These are phyloP conservation scores for Dillenia turbinata DNA, from an alignment of 164 flowering plant species.

Conservation along the genomic window DNA sequence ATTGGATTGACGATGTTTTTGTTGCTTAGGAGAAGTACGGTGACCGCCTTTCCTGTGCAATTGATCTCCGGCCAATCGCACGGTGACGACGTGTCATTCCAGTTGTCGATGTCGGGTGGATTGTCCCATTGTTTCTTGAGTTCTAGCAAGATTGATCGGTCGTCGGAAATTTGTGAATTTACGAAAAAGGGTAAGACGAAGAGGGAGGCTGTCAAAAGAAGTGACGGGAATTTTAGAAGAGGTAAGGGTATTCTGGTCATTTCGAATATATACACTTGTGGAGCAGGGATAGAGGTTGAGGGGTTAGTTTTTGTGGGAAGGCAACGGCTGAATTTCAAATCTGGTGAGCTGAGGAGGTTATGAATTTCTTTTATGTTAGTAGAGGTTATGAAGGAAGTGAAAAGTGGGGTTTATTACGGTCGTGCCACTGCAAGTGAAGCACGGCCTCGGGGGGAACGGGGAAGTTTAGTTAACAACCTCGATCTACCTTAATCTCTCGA, in stretches of 20 bases:
- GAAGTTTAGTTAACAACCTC: no score
- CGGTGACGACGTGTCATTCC: constrained; percentile 41
- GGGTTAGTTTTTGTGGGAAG: constrained; percentile 8
- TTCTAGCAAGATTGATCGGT: constrained; percentile 33
- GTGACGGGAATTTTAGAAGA: neutral
- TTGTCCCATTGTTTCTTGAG: constrained; percentile 35
- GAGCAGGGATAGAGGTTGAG: neutral
- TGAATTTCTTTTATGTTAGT: neutral
- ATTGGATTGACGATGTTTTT: constrained; percentile 24
- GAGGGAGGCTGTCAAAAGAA: constrained; percentile 19
- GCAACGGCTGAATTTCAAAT: constrained; percentile 1
- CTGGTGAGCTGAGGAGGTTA: neutral
- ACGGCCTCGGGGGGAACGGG: no score
- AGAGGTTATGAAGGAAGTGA: neutral
- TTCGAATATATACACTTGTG: neutral
- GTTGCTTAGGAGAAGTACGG: constrained; percentile 22
- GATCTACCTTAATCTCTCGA: no score
- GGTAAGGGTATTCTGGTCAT: constrained; percentile 21
- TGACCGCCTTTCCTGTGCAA: constrained; percentile 37
- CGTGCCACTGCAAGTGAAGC: neutral
- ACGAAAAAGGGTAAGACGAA: constrained; percentile 25
- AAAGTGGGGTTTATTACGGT: neutral
- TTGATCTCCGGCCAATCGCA: constrained; percentile 55
- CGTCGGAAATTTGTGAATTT: constrained; percentile 28
- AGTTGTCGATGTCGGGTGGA: constrained; percentile 31